Evolutionary conservation across 2,329 filamentous ascomycete species (phyloP), one percentile per base, ranked within the genome.

Genomic region (Neoarthrinium moseri): DNA sequence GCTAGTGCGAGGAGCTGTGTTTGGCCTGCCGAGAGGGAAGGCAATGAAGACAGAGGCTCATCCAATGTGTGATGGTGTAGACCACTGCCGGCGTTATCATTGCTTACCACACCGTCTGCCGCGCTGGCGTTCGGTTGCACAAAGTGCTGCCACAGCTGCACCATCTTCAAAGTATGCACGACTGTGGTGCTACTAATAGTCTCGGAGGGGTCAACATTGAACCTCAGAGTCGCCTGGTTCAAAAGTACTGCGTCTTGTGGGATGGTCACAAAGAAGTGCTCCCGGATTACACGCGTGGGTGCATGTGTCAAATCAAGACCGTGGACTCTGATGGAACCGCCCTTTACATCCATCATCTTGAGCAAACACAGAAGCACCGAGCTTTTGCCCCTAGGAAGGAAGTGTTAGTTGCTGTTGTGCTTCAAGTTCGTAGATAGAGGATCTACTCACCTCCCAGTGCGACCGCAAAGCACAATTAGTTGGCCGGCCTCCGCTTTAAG

Each of bases 391-490:
- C 68, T 71, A 32, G 32, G n/a, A 36, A 8, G 22, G 4, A 24
- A 12, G 7, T 30, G n/a, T 40, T 18, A 29, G 13, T 15, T n/a
- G n/a, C 32, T 40, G 23, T 17, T 6, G 13, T 27, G 7, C 13
- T 8, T 11, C 8, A 10, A 13, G n/a, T 7, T n/a, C 18, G 7
- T 17, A 12, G 32, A 34, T 34, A 17, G n/a, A n/a, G n/a, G n/a
- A n/a, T 15, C 18, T 11, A 15, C 61, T 57, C 54, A 68, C 69
- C 68, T 72, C 50, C 73, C 77, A 22, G 72, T 82, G 2, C 78
- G 68, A 2, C 79, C 79, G 35, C 74, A 78, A 5, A 82, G 65
- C 3, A 72, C 65, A 15, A 75, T 58, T 53, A 73, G 72, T 52
- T 77, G 65, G 6, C 77, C 77, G 0, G 72, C 55, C 30, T 55